Evolutionary conservation across 148 eudicot species (phyloP), one percentile per base, ranked within the genome.

Genomic region (Pouteria glomerata): DNA sequence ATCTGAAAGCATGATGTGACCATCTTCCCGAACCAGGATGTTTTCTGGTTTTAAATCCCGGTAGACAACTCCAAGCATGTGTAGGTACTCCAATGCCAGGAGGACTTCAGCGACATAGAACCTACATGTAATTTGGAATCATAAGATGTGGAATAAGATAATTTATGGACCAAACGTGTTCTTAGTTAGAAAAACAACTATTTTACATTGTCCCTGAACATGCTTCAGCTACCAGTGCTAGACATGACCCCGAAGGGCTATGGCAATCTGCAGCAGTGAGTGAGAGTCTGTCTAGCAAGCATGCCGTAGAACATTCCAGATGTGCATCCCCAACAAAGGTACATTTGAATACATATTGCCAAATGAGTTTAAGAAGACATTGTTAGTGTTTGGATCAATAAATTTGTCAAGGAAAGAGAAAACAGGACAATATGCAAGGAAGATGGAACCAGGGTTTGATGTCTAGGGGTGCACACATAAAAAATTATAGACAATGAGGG

Each of bases 41-140:
- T 91, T 91, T 77, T 88, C 97, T 1, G 93, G 97, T 75, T 91
- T 91, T 29, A 91, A 78, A 82, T 91, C 97, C 73, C 97, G 81
- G 70, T 91, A 91, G n/a, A 91, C 86, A 42, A 91, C 87, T 66
- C 97, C 97, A 53, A 88, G 87, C 93, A 89, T 86, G 85, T 91
- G 97, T 73, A 91, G 89, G 77, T 91, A 88, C 71, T 91, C 97
- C 72, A 91, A 61, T 59, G 97, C 93, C 68, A 91, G 83, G 53
- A 91, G 91, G 69, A 91, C 86, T 80, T 91, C 97, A 41, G 97
- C 93, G 73, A 82, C 85, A 76, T 91, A 91, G 76, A 91, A 91
- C 80, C 97, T 91, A 85, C 50, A 51, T 14, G 39, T 74, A 33
- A 71, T n/a, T 19, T 50, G 60, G 59, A 57, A 65, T 39, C 11